These are phyloP conservation scores for Venturia pyrina DNA, from an alignment of 2,329 filamentous ascomycete species.

Conservation along the genomic window DNA sequence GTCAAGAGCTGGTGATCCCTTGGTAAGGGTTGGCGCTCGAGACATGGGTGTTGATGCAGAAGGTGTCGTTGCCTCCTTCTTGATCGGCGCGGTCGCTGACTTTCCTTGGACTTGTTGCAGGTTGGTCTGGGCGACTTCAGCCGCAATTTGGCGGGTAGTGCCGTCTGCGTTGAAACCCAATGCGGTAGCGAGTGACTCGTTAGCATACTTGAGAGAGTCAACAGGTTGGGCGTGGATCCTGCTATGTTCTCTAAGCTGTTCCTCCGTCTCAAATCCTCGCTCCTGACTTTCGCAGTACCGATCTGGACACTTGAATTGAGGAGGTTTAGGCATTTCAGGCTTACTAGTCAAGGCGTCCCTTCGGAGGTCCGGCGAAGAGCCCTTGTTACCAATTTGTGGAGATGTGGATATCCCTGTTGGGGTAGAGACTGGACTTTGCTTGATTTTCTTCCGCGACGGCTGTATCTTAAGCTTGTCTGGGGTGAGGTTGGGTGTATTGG, in stretches of 20 bases:
- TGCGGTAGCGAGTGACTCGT: neutral
- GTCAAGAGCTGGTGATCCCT: slow-evolving; percentile 5
- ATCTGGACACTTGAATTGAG: slow-evolving; percentile 11
- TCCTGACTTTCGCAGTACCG: neutral
- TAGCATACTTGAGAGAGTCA: slow-evolving; percentile 10
- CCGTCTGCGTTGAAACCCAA: slow-evolving; percentile 12
- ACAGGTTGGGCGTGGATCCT: neutral
- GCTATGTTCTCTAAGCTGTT: slow-evolving; percentile 8
- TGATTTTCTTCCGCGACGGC: slow-evolving; percentile 10
- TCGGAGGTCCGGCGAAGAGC: slow-evolving; percentile 3
- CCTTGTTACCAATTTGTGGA: neutral
- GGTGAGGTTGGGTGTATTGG: neutral
- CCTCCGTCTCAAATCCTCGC: slow-evolving; percentile 9
- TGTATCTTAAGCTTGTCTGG: slow-evolving; percentile 12
- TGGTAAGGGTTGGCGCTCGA: slow-evolving; percentile 5
- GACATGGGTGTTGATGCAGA: slow-evolving; percentile 10
- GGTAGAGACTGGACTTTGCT: neutral
- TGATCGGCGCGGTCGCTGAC: neutral
- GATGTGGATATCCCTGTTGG: neutral
- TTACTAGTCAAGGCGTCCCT: neutral
- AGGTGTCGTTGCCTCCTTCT: neutral
- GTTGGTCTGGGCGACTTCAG: neutral
- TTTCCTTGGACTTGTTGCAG: neutral
- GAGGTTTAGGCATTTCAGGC: neutral
- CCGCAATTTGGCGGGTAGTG: neutral